These are phyloP conservation scores for Russula olivacea DNA, from an alignment of 768 basidiomycete species.

Conservation along the genomic window DNA sequence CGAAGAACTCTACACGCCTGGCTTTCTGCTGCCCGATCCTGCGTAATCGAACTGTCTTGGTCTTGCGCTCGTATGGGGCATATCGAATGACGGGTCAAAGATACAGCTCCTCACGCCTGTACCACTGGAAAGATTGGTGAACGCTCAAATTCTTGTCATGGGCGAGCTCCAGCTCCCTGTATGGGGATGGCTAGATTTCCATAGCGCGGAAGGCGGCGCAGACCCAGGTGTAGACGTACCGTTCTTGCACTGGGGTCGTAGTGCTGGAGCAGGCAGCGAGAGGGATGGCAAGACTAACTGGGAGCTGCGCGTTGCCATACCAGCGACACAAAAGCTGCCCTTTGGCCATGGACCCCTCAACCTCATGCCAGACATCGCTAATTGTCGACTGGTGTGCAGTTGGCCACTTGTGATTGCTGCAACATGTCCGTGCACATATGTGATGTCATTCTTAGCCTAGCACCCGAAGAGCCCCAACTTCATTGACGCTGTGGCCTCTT, in stretches of 20 bases:
- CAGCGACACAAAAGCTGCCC: too few species aligned
- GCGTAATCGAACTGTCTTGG: slow-evolving; percentile 61
- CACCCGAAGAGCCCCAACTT: slow-evolving; percentile 48
- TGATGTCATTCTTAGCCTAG: too few species aligned
- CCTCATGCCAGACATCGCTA: too few species aligned
- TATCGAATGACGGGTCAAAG: slow-evolving; percentile 25
- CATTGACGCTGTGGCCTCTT: slow-evolving; percentile 38
- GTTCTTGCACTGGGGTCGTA: slow-evolving; percentile 74
- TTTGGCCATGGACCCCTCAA: too few species aligned
- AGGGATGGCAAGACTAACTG: too few species aligned
- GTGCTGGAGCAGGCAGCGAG: slow-evolving; percentile 66
- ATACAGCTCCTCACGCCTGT: slow-evolving; percentile 83
- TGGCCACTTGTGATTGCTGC: too few species aligned
- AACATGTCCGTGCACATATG: too few species aligned
- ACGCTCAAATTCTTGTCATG: slow-evolving; percentile 56
- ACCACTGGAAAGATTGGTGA: slow-evolving; percentile 41
- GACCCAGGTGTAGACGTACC: slow-evolving; percentile 54
- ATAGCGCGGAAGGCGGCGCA: slow-evolving; percentile 40
- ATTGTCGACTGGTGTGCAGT: too few species aligned
- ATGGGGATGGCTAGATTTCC: slow-evolving; percentile 80
- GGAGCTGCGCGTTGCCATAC: too few species aligned
- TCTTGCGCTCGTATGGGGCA: slow-evolving; percentile 66
- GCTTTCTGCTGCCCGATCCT: slow-evolving; percentile 49
- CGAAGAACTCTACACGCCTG: slow-evolving; percentile 54
- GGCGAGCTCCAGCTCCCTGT: slow-evolving; percentile 86